Percentiles rank a stretch among this genome's conserved stretches.
Conservation (phyloP, 73 alveolate species). For the Paramecium octaurelia region DNA sequence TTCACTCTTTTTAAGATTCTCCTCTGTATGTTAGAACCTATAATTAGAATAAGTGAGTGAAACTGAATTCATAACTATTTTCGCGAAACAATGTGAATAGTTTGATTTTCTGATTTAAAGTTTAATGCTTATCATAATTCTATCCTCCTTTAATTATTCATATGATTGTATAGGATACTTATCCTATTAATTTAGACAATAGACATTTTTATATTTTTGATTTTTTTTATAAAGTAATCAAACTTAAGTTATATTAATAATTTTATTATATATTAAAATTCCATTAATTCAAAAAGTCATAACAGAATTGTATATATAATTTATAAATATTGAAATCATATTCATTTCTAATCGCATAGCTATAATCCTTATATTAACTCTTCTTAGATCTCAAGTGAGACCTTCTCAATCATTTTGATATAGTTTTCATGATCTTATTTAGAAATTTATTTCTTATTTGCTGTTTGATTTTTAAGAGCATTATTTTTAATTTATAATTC, state of each 20-base stretch:
- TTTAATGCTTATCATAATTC: background rate
- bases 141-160: background rate
- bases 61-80: background rate
- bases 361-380: background rate
- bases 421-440: background rate
- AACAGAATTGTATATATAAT: background rate
- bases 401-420: background rate
- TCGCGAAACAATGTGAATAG: background rate
- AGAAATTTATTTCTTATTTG: background rate
- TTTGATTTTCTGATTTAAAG: conserved; percentile 20
- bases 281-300: background rate
- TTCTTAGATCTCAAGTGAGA: background rate
- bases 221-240: background rate
- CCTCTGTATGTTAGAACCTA: background rate
- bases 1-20: background rate
- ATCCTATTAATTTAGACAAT: too few species aligned
- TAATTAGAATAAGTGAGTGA: background rate
- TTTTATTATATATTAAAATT: background rate
- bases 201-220: background rate
- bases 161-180: background rate
- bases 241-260: background rate
- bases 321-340: background rate
- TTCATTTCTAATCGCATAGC: background rate
- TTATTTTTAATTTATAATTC: background rate
- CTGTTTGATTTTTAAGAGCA: background rate